Conservation (phyloP, 148 eudicot species). For the Silene latifolia region DNA sequence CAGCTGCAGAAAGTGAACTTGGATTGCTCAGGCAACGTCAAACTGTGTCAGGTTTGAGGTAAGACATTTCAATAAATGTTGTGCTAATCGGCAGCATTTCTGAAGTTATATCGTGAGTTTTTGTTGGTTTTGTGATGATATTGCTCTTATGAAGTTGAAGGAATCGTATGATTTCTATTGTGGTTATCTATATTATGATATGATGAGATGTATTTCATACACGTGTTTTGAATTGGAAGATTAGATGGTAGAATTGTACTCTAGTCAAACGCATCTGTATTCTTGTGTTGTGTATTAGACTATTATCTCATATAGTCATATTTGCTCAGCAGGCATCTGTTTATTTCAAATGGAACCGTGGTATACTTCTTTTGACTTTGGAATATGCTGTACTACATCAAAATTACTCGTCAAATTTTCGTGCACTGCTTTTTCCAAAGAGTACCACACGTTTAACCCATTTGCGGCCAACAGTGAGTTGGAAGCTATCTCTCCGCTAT, state of each 20-base stretch:
- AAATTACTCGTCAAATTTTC: background rate
- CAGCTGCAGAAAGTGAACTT: slow-evolving; percentile 65
- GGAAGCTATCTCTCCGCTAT: too few relatives aligned
- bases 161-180: background rate
- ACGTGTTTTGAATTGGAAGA: background rate
- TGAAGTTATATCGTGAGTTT: background rate
- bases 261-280: background rate
- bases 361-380: background rate
- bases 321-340: background rate
- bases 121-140: background rate
- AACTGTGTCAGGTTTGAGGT: slow-evolving; percentile 81
- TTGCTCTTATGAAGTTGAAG: background rate
- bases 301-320: background rate
- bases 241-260: background rate
- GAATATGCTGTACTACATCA: background rate
- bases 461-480: too few relatives aligned
- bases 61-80: background rate
- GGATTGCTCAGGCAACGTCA: slow-evolving; percentile 68
- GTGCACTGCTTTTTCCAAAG: background rate
- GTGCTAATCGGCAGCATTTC: background rate
- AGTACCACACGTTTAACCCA: background rate
- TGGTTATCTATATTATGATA: background rate
- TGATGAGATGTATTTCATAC: background rate
- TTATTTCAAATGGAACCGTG: background rate
- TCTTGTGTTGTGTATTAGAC: background rate